Base-by-base conservation (phyloP, 1,284 basidiomycete genomes). In the Heterobasidion irregulare region DNA sequence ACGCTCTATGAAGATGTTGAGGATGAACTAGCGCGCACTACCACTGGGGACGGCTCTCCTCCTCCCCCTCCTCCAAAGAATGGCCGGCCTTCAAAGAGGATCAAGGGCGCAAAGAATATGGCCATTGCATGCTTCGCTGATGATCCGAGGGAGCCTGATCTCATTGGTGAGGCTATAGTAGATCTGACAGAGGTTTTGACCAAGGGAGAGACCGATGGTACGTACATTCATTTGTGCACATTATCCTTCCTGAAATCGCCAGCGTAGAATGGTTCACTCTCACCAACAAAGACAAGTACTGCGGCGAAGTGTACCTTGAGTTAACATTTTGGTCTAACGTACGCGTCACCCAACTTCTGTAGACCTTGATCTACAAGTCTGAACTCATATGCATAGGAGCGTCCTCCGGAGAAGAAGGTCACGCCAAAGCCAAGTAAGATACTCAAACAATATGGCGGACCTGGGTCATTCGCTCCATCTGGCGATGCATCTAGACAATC, bases 311-410 rank as follows among this genome's bases (percentile, higher is more conserved):
- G 16, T 97, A 95, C 65, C 75, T 98, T 19, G 95, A 98, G 68
- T 70, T 97, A 66, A 98, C 94, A 0, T 98, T 95, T 72, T 98
- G 89, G 84, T 94, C 92, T 4, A 94, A 95, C 67, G 94, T 95
- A 60, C 63, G 49, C 18, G 89, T 82, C 50, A 41, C 52, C n/a
- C 46, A 47, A 10, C 15, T 43, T 16, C 2, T 9, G 8, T 26
- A n/a, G 35, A 3, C 33, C 35, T 44, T 32, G 47, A 36, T 10
- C 32, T 36, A 36, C 51, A 59, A 47, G 51, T 59, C 36, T 49
- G n/a, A 43, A 43, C 26, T 47, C 12, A 45, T 50, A 36, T 48
- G 19, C 50, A 54, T 61, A 90, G 88, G 87, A 86, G 67, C 82
- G 84, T 47, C 76, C 83, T 5, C 89, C 89, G 18, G 80, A 81